Conservation (phyloP, 2,329 filamentous ascomycete species). For the Emmonsiellopsis sp. region DNA sequence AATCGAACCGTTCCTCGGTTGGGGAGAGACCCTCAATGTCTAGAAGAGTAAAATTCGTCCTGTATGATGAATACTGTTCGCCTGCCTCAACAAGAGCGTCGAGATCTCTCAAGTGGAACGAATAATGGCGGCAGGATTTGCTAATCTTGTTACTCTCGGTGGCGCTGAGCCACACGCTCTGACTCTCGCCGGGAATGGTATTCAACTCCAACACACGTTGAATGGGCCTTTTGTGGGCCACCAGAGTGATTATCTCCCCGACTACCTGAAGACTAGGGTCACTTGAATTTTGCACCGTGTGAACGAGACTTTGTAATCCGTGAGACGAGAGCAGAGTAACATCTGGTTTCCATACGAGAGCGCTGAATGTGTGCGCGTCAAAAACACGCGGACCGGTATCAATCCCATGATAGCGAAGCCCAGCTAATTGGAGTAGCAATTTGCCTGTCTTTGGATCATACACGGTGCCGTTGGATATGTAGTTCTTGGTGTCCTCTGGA, state of each 20-base stretch:
- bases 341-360: not conserved
- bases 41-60: not conserved
- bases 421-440: not conserved
- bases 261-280: not conserved
- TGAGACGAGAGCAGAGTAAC: not conserved
- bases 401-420: not conserved
- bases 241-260: not conserved
- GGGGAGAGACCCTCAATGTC: not conserved
- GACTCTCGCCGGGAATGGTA: not conserved
- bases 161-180: not conserved
- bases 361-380: not conserved
- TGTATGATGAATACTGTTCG: not conserved
- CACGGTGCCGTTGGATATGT: conserved; percentile 5
- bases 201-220: not conserved
- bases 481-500: conserved; percentile 12
- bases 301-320: not conserved
- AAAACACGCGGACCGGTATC: not conserved
- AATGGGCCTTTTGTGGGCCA: not conserved
- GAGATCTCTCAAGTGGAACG: not conserved
- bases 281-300: not conserved
- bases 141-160: not conserved
- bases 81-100: not conserved
- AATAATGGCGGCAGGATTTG: not conserved
- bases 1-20: not conserved
- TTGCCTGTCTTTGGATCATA: conserved; percentile 8